Percentiles rank a stretch among this genome's conserved stretches.
phyloP scores from a whole-genome alignment of 2,329 filamentous ascomycete species.

The Diplocarpon rosae region DNA sequence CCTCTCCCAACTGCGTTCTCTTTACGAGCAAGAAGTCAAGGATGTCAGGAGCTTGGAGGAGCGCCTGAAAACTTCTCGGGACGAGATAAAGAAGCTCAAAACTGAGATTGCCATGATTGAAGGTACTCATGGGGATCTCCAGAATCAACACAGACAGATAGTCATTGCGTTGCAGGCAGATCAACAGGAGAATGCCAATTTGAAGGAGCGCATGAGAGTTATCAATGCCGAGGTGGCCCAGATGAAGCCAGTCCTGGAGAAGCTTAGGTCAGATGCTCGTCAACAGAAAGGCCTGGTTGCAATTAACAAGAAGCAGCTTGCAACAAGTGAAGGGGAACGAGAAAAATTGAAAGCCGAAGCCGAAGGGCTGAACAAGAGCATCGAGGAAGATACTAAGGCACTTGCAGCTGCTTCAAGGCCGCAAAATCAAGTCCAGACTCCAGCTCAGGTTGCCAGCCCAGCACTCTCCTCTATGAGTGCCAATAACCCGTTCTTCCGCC shows the following conservation, averaged over 20 bases:
- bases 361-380: conserved; percentile 53
- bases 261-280: conserved; percentile 79
- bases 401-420: conserved; percentile 40
- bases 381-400: conserved; percentile 45
- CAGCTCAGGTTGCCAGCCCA: conserved; percentile 55
- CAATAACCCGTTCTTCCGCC: conserved; percentile 92
- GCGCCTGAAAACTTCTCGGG: conserved; percentile 62
- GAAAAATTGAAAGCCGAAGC: conserved; percentile 80
- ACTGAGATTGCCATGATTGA: conserved; percentile 77
- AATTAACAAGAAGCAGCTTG: conserved; percentile 96
- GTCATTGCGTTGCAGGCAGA: conserved; percentile 68
- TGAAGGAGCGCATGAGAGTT: conserved; percentile 80
- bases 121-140: conserved; percentile 67
- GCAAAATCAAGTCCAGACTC: conserved; percentile 24
- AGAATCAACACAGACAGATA: conserved; percentile 71
- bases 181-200: conserved; percentile 71
- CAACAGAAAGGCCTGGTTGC: conserved; percentile 94
- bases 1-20: conserved; percentile 69
- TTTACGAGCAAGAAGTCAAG: conserved; percentile 90
- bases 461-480: conserved; percentile 56
- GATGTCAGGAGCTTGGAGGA: conserved; percentile 78
- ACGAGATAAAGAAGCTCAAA: conserved; percentile 75
- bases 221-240: conserved; percentile 74
- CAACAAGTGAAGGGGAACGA: conserved; percentile 77
- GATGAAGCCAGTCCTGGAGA: conserved; percentile 84